Evolutionary conservation across 2,329 filamentous ascomycete species (phyloP), one percentile per base, ranked within the genome.

Genomic region (Cercospora citrullina): DNA sequence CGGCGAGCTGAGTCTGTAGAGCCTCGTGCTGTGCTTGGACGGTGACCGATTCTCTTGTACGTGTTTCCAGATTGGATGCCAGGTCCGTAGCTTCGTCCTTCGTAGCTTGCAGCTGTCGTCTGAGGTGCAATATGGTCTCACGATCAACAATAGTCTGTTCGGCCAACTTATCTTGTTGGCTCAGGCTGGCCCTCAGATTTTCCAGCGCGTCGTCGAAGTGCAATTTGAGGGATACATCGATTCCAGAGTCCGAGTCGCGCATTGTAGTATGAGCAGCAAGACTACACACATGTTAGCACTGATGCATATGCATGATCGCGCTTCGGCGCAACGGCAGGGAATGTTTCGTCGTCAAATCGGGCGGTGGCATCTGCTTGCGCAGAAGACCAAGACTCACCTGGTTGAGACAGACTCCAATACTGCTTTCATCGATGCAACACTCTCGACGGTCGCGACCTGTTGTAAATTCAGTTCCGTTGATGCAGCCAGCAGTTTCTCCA

Each of bases 381-480:
- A 30, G 33, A 14, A 9, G 1, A 28, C 6, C 31, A 51, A 21
- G 23, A 63, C 69, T 63, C 39, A 72, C 72, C 57, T 66, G 60
- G 73, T 66, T 2, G 62, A 63, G 6, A 76, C 21, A 7, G 61
- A 53, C 16, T 72, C 69, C 3, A 76, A 31, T 8, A 71, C 39
- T 16, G 39, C 67, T 36, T 72, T 72, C 26, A 74, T 55, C 7
- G 69, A 71, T 14, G 33, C 30, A 14, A 77, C 61, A 16, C 74
- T 69, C 9, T 73, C 67, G 3, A 63, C 53, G 8, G 69, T 68
- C 9, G 68, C 60, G 12, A 59, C 66, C 30, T 71, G 67, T 39
- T 72, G 69, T 12, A 67, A 67, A 26, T 63, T 70, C 21, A 75
- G 58, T 5, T 48, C 68, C 45, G 72, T 70, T 9, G 74, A 39